Percentiles rank a stretch among this genome's conserved stretches.
Evolutionary conservation across 202 grass and related monocot genomes (phyloP).

Genomic region (Carex sylvatica): DNA sequence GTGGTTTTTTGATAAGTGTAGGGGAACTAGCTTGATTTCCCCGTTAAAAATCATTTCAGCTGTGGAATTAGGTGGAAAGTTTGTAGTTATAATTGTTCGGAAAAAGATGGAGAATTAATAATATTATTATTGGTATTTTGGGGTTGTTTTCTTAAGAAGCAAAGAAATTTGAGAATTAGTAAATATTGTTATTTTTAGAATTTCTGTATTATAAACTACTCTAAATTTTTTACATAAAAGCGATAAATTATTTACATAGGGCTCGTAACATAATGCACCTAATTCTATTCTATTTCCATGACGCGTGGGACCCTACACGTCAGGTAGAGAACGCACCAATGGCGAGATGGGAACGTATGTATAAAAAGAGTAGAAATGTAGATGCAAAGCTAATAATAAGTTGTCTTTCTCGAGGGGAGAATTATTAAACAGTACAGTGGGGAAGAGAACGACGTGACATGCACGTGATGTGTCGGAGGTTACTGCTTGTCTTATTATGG

Average conservation of each 20-base stretch:
- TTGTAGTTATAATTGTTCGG: conserved; percentile 21
- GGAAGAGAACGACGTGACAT: conserved; percentile 23
- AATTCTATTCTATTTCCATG: background rate
- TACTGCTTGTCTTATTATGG: conserved; percentile 27
- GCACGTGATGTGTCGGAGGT: conserved; percentile 33
- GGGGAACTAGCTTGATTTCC: conserved; percentile 10
- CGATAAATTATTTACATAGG: too few species aligned
- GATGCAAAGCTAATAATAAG: conserved; percentile 21
- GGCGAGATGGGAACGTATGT: background rate
- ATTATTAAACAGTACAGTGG: conserved; percentile 24
- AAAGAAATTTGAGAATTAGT: background rate
- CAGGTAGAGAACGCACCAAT: background rate
- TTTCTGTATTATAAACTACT: background rate
- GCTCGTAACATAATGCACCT: too few species aligned
- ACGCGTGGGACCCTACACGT: background rate
- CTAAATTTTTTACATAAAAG: too few species aligned
- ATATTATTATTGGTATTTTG: conserved; percentile 18
- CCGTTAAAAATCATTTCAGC: conserved; percentile 15
- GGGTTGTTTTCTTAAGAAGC: background rate
- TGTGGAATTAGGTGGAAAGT: conserved; percentile 19
- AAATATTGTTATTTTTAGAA: background rate
- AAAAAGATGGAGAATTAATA: conserved; percentile 28
- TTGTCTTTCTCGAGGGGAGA: conserved; percentile 20
- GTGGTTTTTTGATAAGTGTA: conserved; percentile 7
- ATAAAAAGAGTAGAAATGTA: background rate